Evolutionary conservation across 306 rosid genomes (phyloP).

Genomic region (Hippophae tibetana): DNA sequence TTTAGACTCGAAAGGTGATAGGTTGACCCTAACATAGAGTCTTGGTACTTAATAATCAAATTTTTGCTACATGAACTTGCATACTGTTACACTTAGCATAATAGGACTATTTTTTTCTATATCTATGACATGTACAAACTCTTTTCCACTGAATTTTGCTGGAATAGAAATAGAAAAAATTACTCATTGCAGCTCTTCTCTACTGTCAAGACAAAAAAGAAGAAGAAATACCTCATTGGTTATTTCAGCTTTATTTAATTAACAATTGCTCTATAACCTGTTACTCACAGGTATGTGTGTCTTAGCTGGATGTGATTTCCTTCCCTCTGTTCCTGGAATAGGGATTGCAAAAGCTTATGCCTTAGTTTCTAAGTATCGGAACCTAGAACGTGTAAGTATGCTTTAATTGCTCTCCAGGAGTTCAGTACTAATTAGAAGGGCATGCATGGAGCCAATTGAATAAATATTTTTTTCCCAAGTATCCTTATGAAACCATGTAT

Average conservation of each 20-base stretch:
- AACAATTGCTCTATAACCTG: conserved; percentile 2
- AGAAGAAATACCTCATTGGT: conserved; percentile 1
- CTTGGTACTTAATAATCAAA: no score
- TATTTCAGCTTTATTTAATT: background rate
- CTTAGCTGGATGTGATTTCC: conserved; percentile 96
- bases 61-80: no score
- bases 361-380: conserved; percentile 69
- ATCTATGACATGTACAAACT: no score
- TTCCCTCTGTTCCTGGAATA: conserved; percentile 90
- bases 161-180: no score
- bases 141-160: no score
- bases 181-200: no score
- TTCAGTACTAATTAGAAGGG: background rate
- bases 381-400: conserved; percentile 73
- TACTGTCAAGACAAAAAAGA: no score
- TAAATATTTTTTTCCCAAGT: background rate
- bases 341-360: conserved; percentile 82
- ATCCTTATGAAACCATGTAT: background rate
- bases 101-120: no score
- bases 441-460: background rate
- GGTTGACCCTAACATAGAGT: no score
- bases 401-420: conserved; percentile 4
- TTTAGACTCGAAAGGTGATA: no score
- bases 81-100: no score
- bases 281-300: conserved; percentile 73